Evolutionary conservation across 805 yeast genomes (phyloP).

Genomic region (Myxozyma kluyveri): DNA sequence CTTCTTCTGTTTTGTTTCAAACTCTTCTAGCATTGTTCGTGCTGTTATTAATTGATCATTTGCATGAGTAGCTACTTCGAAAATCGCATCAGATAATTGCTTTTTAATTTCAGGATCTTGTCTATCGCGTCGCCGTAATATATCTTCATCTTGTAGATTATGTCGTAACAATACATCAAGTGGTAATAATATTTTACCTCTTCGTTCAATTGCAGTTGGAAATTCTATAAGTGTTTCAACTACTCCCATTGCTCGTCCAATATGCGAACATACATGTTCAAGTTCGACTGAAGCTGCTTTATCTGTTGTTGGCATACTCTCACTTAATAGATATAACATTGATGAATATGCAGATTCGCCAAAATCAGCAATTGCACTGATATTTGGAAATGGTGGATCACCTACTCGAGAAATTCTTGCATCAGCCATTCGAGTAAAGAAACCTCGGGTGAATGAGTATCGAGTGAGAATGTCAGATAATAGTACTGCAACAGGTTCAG

Average conservation of each 20-base stretch:
- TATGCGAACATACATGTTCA: constrained; percentile 48
- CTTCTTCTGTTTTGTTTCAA: constrained; percentile 39
- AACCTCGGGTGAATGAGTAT: constrained; percentile 50
- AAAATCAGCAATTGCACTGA: constrained; percentile 63
- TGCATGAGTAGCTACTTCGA: constrained; percentile 68
- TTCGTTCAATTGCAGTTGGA: constrained; percentile 52
- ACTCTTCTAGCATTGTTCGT: constrained; percentile 48
- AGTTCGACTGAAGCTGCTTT: constrained; percentile 40
- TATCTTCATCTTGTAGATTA: constrained; percentile 61
- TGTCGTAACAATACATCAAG: constrained; percentile 54
- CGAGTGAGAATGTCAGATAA: constrained; percentile 50
- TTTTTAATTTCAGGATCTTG: constrained; percentile 37
- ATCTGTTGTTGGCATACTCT: constrained; percentile 40
- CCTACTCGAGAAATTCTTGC: constrained; percentile 56
- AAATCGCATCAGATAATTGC: constrained; percentile 56
- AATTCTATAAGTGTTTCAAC: constrained; percentile 62
- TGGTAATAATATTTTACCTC: constrained; percentile 60
- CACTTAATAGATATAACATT: constrained; percentile 63
- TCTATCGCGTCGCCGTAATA: constrained; percentile 40
- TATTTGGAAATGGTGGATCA: constrained; percentile 46
- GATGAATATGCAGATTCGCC: constrained; percentile 82
- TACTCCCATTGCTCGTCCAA: constrained; percentile 78
- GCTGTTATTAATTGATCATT: constrained; percentile 79
- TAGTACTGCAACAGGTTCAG: constrained; percentile 65
- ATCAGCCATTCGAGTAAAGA: constrained; percentile 58